Conservation (phyloP, 345 rosid genomes). For the Brassica napus region DNA sequence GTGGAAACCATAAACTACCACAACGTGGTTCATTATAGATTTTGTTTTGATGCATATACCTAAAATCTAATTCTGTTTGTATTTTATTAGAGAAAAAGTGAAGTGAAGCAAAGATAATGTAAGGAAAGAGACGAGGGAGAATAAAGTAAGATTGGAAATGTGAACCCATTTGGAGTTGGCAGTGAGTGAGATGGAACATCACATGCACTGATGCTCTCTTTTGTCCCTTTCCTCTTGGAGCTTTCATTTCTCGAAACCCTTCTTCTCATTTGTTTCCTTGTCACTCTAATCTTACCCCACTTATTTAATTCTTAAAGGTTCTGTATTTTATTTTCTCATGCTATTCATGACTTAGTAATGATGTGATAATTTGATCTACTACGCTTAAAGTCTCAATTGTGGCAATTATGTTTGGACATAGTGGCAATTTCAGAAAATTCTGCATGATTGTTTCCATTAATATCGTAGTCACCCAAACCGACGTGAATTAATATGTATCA, state of each 20-base stretch:
- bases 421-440: slow-evolving; percentile 11
- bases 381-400: slow-evolving; percentile 14
- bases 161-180: slow-evolving; percentile 44
- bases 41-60: slow-evolving; percentile 21
- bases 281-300: not conserved
- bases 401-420: slow-evolving; percentile 4
- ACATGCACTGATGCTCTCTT: slow-evolving; percentile 54
- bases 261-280: slow-evolving; percentile 20
- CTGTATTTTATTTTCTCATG: slow-evolving; percentile 1
- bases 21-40: too few species aligned
- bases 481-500: slow-evolving; percentile 4
- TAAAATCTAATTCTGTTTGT: slow-evolving; percentile 18
- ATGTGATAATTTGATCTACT: slow-evolving; percentile 26
- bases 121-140: slow-evolving; percentile 40
- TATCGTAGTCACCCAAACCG: slow-evolving; percentile 13
- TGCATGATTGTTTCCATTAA: not conserved
- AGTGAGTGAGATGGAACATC: slow-evolving; percentile 46
- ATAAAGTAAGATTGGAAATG: slow-evolving; percentile 47
- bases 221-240: slow-evolving; percentile 74
- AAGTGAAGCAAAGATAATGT: slow-evolving; percentile 34
- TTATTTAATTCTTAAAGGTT: slow-evolving; percentile 20
- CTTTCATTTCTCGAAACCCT: slow-evolving; percentile 47
- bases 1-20: too few species aligned
- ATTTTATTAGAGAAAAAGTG: slow-evolving; percentile 11
- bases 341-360: slow-evolving; percentile 29